A percentile compares a stretch with the other conserved stretches of the same genome.
phyloP scores from a whole-genome alignment of 164 flowering plant genomes.

The Liquidambar formosana region DNA sequence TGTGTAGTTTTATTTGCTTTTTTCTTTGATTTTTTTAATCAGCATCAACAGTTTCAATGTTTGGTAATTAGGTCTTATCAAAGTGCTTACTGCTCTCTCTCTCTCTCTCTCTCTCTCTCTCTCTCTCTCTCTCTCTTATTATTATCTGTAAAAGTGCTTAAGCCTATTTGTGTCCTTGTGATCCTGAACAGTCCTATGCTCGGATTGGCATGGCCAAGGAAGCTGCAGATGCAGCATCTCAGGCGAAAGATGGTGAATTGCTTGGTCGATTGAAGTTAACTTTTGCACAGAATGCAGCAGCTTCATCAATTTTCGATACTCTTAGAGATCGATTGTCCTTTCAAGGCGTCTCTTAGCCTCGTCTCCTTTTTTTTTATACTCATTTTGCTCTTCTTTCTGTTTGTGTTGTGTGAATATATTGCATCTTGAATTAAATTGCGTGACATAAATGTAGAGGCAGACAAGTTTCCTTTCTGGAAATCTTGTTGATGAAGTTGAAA shows the following conservation, averaged over 20 bases:
- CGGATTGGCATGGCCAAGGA: conserved; percentile 97
- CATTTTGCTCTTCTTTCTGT: not conserved
- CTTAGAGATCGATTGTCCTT: conserved; percentile 66
- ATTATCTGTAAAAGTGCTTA: not conserved
- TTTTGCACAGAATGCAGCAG: conserved; percentile 81
- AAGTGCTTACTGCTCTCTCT: no score
- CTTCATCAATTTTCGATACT: conserved; percentile 88
- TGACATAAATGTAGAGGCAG: not conserved
- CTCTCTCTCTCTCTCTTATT: not conserved
- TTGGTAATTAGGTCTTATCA: no score
- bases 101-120: not conserved
- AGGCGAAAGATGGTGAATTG: conserved; percentile 89
- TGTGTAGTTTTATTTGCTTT: not conserved
- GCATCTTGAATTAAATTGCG: no score
- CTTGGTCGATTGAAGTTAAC: conserved; percentile 75
- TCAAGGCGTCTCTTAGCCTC: conserved; percentile 61
- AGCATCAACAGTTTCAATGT: no score
- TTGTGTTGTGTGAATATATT: not conserved
- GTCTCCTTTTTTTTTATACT: not conserved
- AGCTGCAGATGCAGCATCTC: conserved; percentile 98
- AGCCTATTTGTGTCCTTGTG: not conserved
- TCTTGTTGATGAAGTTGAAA: no score
- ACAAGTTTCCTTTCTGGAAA: no score
- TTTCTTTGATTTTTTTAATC: no score
- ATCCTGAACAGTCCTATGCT: conserved; percentile 68